A percentile compares a stretch with the other conserved stretches of the same genome.
Evolutionary conservation across 345 rosid species (phyloP).

Genomic region (Lumnitzera littorea): DNA sequence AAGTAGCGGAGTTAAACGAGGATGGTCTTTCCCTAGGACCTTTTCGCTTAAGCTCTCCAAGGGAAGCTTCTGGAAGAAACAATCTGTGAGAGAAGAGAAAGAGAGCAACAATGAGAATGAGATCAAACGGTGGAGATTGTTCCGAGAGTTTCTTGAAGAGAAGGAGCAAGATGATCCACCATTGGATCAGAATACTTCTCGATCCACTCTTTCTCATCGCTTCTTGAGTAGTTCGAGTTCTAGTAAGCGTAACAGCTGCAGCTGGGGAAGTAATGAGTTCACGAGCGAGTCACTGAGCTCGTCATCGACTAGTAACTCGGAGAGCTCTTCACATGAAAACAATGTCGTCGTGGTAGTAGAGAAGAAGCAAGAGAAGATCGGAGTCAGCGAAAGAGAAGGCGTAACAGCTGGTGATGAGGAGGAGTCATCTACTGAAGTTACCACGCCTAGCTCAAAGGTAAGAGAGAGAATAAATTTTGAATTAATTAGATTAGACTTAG

Average conservation of each 20-base stretch:
- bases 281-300: slow-evolving; percentile 23
- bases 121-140: slow-evolving; percentile 42
- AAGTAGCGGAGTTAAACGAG: background rate
- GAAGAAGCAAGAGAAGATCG: slow-evolving; percentile 1
- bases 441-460: slow-evolving; percentile 39
- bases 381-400: slow-evolving; percentile 27
- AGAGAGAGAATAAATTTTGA: background rate
- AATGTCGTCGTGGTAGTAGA: slow-evolving; percentile 17
- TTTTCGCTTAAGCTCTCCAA: slow-evolving; percentile 43
- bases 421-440: slow-evolving; percentile 23
- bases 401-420: slow-evolving; percentile 29
- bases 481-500: slow-evolving; percentile 1
- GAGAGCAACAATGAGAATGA: slow-evolving; percentile 9
- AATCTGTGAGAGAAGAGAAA: no score
- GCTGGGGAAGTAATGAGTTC: slow-evolving; percentile 43
- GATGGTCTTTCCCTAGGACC: slow-evolving; percentile 27
- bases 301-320: slow-evolving; percentile 26
- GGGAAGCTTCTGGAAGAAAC: slow-evolving; percentile 45
- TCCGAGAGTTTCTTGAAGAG: slow-evolving; percentile 39
- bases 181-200: slow-evolving; percentile 17
- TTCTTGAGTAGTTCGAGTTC: slow-evolving; percentile 24
- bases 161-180: slow-evolving; percentile 13
- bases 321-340: slow-evolving; percentile 16
- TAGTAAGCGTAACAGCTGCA: slow-evolving; percentile 13
- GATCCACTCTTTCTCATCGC: slow-evolving; percentile 4